Evolutionary conservation across 2,329 filamentous ascomycete genomes (phyloP).

Genomic region (Chaetomiaceae sp.): DNA sequence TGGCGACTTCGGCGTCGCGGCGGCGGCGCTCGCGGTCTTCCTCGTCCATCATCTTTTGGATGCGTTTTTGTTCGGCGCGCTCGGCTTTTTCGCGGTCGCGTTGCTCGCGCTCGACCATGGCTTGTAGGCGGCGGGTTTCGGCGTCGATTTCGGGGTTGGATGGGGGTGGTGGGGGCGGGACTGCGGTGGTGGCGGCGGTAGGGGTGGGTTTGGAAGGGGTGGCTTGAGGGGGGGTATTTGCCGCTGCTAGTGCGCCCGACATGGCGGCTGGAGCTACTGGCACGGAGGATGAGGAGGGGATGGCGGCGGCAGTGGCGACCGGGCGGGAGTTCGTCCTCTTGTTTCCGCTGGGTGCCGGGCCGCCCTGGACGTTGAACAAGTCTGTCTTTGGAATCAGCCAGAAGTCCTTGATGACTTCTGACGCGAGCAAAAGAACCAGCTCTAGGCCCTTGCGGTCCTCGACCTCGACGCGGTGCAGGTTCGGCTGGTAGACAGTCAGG

Average conservation of each 20-base stretch:
- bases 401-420: slow-evolving; percentile 61
- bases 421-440: slow-evolving; percentile 64
- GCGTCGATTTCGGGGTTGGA: slow-evolving; percentile 53
- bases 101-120: slow-evolving; percentile 52
- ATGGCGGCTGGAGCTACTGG: slow-evolving; percentile 30
- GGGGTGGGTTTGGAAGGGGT: slow-evolving; percentile 36
- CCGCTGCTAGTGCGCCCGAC: slow-evolving; percentile 41
- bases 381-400: slow-evolving; percentile 63
- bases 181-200: slow-evolving; percentile 42
- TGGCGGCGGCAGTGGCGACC: slow-evolving; percentile 22
- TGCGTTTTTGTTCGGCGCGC: slow-evolving; percentile 49
- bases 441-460: slow-evolving; percentile 94
- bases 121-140: slow-evolving; percentile 70
- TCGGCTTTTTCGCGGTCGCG: slow-evolving; percentile 54
- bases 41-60: slow-evolving; percentile 60
- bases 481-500: slow-evolving; percentile 88
- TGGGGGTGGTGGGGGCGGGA: slow-evolving; percentile 30
- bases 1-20: slow-evolving; percentile 59
- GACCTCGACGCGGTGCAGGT: slow-evolving; percentile 82
- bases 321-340: slow-evolving; percentile 44
- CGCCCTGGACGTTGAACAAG: slow-evolving; percentile 66
- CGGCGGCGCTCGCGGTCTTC: slow-evolving; percentile 58
- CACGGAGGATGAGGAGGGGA: slow-evolving; percentile 4
- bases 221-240: slow-evolving; percentile 27
- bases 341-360: slow-evolving; percentile 21